Percentiles rank a stretch among this genome's conserved stretches.
phyloP scores from a whole-genome alignment of 2,329 filamentous ascomycete genomes.

The Alternaria panax region DNA sequence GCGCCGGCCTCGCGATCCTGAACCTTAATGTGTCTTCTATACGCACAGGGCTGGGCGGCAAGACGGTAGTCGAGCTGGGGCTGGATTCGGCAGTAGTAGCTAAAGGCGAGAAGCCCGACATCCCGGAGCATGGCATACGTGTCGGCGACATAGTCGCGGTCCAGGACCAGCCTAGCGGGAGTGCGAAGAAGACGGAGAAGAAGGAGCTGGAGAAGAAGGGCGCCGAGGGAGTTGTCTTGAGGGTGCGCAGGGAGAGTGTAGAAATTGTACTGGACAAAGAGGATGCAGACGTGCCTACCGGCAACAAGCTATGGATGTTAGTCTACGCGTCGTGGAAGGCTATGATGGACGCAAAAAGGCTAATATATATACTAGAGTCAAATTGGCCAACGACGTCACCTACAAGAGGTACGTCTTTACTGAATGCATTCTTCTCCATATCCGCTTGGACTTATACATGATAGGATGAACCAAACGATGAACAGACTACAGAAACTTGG shows the following conservation, averaged over 20 bases:
- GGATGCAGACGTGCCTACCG: constrained; percentile 60
- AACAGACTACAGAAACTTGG: constrained; percentile 63
- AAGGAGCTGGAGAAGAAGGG: constrained; percentile 74
- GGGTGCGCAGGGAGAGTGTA: constrained; percentile 65
- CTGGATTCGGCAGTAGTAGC: constrained; percentile 71
- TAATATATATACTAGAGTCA: constrained; percentile 60
- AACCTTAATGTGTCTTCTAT: constrained; percentile 78
- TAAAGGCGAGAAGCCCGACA: constrained; percentile 58
- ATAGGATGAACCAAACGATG: constrained; percentile 71
- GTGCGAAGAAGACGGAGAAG: constrained; percentile 75
- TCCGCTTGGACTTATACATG: constrained; percentile 18
- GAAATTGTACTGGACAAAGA: constrained; percentile 75
- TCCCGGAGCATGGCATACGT: constrained; percentile 78
- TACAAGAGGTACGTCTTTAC: constrained; percentile 62
- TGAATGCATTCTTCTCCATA: constrained; percentile 11
- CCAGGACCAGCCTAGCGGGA: constrained; percentile 75
- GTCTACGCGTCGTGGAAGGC: constrained; percentile 39
- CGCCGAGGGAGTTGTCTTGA: constrained; percentile 73
- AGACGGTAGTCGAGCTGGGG: constrained; percentile 82
- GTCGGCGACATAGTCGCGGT: constrained; percentile 80
- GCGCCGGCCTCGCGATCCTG: constrained; percentile 78
- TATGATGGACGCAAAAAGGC: constrained; percentile 22
- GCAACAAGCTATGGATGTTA: constrained; percentile 68
- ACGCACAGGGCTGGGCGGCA: constrained; percentile 90
- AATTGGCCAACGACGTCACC: constrained; percentile 71